phyloP scores from a whole-genome alignment of 305 asterid species.

The Rubia peregrina region DNA sequence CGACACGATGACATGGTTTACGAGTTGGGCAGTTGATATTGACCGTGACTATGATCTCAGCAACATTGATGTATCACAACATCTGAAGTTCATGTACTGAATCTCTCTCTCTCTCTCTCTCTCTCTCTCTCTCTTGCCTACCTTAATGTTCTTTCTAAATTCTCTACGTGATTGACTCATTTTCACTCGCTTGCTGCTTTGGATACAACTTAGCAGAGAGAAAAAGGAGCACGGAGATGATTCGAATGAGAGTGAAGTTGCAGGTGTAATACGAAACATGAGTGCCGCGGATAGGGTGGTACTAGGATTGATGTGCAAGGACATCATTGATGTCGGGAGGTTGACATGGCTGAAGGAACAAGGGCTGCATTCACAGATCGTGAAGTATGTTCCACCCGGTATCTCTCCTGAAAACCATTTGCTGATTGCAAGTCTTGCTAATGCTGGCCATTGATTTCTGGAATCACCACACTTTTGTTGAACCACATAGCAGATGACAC shows the following conservation, averaged over 20 bases:
- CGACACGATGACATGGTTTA: constrained; percentile 83
- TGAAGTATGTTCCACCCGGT: constrained; percentile 58
- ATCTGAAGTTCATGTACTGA: constrained; percentile 37
- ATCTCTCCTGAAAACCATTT: constrained; percentile 84
- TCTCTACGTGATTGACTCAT: neutral
- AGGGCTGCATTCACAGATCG: constrained; percentile 47
- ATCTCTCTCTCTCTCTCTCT: neutral
- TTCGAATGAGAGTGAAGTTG: constrained; percentile 36
- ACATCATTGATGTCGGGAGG: constrained; percentile 74
- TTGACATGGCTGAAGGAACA: constrained; percentile 57
- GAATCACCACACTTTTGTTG: neutral
- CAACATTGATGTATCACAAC: constrained; percentile 31
- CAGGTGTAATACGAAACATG: constrained; percentile 52
- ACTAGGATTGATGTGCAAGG: constrained; percentile 89
- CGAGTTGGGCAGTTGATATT: constrained; percentile 99
- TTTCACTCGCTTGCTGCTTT: neutral
- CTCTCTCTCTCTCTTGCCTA: neutral
- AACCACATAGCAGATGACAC: too few species aligned
- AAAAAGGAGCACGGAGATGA: constrained; percentile 25
- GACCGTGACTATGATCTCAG: constrained; percentile 61
- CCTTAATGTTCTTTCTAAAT: neutral
- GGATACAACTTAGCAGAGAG: constrained; percentile 31
- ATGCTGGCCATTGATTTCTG: constrained; percentile 1
- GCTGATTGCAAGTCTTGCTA: constrained; percentile 39
- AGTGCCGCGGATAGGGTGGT: constrained; percentile 53